Evolutionary conservation across 164 flowering plant species (phyloP), one percentile per base, ranked within the genome.

Genomic region (Taxillus chinensis): DNA sequence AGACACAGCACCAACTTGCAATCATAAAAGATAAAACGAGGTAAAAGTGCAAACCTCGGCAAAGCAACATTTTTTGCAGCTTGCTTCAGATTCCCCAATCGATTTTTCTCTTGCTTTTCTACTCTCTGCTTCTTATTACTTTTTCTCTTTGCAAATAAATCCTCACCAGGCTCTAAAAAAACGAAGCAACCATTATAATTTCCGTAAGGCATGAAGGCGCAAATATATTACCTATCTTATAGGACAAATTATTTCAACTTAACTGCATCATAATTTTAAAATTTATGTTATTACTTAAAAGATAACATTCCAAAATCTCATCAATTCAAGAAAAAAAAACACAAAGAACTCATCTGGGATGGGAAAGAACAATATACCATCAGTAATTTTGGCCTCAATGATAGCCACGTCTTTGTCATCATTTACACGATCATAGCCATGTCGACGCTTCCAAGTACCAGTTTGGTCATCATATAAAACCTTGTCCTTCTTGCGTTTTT

Each of bases 401-500:
- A 84, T 84, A 57, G 92, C 87, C 8, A 84, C 45, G 66, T 82
- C 78, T 15, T 76, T 68, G 60, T 82, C 89, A 69, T 93, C 99
- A 80, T 86, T 81, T 9, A 86, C 97, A 71, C 90, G 96, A 68
- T 90, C 99, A 77, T 90, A 90, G 39, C 97, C 98, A 81, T 78
- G 77, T 2, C 85, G 87, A 40, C 97, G 89, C 78, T 93, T 90
- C 97, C 97, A 90, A 14, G 81, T 63, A 57, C 75, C 76, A 41
- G 89, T 86, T 66, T 84, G 80, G 38, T 84, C 89, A 74, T 86
- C 89, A 67, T 67, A 86, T 5, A 69, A 74, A 40, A 69, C 17
- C 72, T 93, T 93, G 67, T 86, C 93, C 64, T 86, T 93, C 57
- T 88, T 85, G 13, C 80, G 85, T 5, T 88, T 86, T 73, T 77